Evolutionary conservation across 78 protist species (phyloP).

Genomic region (Blattamonas nauphoetae): DNA sequence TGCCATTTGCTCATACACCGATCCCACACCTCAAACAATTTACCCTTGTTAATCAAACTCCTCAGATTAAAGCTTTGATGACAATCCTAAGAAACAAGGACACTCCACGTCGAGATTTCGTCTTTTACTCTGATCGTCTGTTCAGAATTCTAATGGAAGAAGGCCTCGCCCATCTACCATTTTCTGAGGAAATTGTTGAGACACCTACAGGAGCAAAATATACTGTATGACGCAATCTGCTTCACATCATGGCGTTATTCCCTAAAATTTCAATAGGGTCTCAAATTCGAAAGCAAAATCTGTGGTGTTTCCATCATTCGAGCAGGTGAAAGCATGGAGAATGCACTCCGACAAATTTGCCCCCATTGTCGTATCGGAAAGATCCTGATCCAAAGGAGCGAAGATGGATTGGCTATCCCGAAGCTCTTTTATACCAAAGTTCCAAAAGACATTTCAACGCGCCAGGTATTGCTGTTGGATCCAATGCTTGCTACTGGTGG

Average conservation of each 20-base stretch:
- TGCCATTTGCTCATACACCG: no score
- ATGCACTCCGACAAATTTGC: neutral
- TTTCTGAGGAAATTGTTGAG: neutral
- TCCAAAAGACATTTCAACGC: neutral
- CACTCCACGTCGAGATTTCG: constrained; percentile 6
- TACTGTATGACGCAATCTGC: no score
- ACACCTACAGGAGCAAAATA: neutral
- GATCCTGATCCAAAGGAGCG: constrained; percentile 5
- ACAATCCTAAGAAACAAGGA: neutral
- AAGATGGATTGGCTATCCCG: neutral
- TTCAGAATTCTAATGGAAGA: neutral
- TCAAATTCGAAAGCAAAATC: neutral
- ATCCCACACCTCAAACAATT: neutral
- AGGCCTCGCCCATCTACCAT: neutral
- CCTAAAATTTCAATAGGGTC: no score
- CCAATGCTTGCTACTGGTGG: constrained; percentile 19
- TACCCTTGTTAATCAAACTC: neutral
- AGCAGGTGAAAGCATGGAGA: neutral
- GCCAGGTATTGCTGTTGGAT: neutral
- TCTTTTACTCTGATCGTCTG: constrained; percentile 12
- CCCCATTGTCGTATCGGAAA: neutral
- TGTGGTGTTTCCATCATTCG: constrained; percentile 1
- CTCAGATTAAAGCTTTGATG: constrained; percentile 4
- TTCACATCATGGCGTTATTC: no score
- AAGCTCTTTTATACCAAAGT: neutral